Conservation (phyloP, 257 asterid species). For the Coffea canephora region DNA sequence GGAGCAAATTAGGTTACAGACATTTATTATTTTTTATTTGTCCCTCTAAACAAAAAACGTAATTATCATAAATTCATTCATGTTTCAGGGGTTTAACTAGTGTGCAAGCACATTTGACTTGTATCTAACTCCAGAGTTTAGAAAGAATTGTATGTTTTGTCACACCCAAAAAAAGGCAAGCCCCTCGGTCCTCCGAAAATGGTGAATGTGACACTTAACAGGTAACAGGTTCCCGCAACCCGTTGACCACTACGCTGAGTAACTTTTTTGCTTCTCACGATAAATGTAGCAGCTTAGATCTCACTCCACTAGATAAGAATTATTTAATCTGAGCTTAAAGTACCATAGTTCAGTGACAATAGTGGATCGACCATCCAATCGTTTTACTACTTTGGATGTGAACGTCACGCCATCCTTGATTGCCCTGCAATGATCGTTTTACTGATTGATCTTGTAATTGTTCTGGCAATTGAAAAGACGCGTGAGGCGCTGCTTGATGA, state of each 20-base stretch:
- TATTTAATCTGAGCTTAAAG: not conserved
- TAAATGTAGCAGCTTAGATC: constrained; percentile 18
- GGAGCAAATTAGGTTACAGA: too few species aligned
- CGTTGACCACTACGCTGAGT: not conserved
- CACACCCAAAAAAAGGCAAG: not conserved
- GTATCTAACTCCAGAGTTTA: too few species aligned
- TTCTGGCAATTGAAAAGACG: not conserved
- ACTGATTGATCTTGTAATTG: not conserved
- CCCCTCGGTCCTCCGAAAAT: not conserved
- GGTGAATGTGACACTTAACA: not conserved
- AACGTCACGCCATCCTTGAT: not conserved
- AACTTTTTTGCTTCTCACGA: constrained; percentile 25
- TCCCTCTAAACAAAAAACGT: too few species aligned
- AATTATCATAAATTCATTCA: too few species aligned
- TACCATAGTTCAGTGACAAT: not conserved
- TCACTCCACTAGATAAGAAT: constrained; percentile 4
- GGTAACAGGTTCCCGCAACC: not conserved
- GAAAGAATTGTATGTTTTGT: too few species aligned
- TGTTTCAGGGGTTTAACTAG: too few species aligned
- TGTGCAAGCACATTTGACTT: too few species aligned
- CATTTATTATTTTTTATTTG: too few species aligned
- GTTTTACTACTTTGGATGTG: not conserved
- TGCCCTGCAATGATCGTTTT: not conserved
- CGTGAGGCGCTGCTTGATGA: not conserved
- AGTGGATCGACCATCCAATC: not conserved